Evolutionary conservation across 129 eudicot species (phyloP), one percentile per base, ranked within the genome.

Genomic region (Logfia minima): DNA sequence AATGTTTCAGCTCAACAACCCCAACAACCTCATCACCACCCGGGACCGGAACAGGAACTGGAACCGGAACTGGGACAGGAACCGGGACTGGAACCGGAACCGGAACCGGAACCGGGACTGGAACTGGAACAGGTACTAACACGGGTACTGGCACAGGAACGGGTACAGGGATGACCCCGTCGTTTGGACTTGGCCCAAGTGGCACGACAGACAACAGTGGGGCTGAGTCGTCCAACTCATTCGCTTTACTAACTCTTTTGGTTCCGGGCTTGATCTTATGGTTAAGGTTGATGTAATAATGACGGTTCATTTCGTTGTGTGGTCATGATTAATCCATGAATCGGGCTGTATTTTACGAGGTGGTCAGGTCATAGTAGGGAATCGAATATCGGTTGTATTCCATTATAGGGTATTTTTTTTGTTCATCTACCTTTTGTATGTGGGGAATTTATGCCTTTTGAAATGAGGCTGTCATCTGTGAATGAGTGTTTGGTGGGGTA

Each of bases 381-480:
- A 75, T 82, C 78, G 29, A 80, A 39, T 74, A 70, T 75, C 29
- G 58, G 84, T 74, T 74, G 83, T 80, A 52, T 79, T 66, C 84
- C 87, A 79, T 79, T 82, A 72, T 79, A 70, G 66, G 72, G 43
- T 74, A 41, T 22, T 52, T 74, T 80, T 70, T 67, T 35, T 75
- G 34, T 45, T 59, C 67, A 39, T 69, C 66, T 64, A 62, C 84
- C 39, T 83, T 32, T 76, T 75, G 84, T 75, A 37, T 34, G 67
- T 69, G 83, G 85, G 87, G 92, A 87, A 86, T 82, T 72, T 78
- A 87, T 90, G 89, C 96, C 90, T 79, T 83, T 83, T 82, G 77
- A 75, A 69, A 77, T 68, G 68, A 76, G 85, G 81, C 75, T 83
- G 85, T 75, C 67, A 74, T 71, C 77, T 76, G 78, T 77, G 76